These are phyloP conservation scores for Cryphonectria japonica DNA, from an alignment of 2,329 filamentous ascomycete species.

Conservation along the genomic window DNA sequence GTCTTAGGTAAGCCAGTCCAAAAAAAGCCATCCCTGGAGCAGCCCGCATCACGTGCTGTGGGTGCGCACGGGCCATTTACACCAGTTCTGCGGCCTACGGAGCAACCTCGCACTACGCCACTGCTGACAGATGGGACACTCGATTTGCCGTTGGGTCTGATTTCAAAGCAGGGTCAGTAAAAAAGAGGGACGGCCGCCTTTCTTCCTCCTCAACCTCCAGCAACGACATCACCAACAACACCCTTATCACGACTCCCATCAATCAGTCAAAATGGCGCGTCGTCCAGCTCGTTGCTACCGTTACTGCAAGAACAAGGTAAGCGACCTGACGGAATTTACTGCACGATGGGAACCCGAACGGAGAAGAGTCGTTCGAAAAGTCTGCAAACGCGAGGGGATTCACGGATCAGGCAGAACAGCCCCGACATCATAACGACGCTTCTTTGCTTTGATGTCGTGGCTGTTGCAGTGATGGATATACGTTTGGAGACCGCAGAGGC, in stretches of 20 bases:
- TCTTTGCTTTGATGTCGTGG: neutral
- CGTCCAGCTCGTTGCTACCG: constrained; percentile 99
- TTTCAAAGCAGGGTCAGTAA: constrained; percentile 56
- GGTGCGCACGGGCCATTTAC: constrained; percentile 13
- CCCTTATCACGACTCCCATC: constrained; percentile 45
- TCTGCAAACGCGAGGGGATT: neutral
- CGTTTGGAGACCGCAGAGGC: constrained; percentile 18
- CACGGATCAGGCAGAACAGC: neutral
- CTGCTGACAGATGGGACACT: constrained; percentile 10
- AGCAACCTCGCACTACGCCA: constrained; percentile 4
- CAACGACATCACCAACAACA: constrained; percentile 40
- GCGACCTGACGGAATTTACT: constrained; percentile 40
- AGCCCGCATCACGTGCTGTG: constrained; percentile 28
- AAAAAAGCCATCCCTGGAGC: neutral
- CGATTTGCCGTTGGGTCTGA: constrained; percentile 39
- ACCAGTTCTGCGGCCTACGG: constrained; percentile 14
- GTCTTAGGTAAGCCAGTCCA: constrained; percentile 3
- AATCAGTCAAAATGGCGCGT: constrained; percentile 93
- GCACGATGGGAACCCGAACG: neutral
- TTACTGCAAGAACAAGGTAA: constrained; percentile 99
- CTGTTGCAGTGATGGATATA: neutral
- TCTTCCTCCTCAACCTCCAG: constrained; percentile 29
- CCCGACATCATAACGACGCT: neutral
- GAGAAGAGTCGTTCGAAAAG: constrained; percentile 11
- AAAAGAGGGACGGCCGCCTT: constrained; percentile 31